These are phyloP conservation scores for Imleria badia DNA, from an alignment of 768 basidiomycete genomes.

Conservation along the genomic window DNA sequence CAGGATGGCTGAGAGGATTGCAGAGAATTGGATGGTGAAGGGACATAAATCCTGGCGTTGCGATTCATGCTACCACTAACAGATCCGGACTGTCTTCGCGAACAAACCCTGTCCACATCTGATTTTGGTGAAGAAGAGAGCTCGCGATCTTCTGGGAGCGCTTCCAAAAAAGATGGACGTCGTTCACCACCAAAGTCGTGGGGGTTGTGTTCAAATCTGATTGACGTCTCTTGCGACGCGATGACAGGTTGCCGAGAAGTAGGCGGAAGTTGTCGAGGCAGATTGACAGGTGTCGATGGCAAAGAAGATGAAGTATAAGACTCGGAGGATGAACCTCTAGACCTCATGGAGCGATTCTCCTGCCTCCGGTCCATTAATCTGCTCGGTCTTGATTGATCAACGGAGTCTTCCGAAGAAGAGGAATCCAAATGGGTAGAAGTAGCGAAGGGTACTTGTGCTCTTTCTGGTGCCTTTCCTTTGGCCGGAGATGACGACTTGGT, in stretches of 20 bases:
- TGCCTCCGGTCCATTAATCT: conserved; percentile 4
- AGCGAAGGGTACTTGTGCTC: not conserved
- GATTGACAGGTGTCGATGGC: conserved; percentile 22
- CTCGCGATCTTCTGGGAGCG: conserved; percentile 54
- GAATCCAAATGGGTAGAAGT: conserved; percentile 19
- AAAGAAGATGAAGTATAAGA: conserved; percentile 28
- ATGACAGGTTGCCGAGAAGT: conserved; percentile 21
- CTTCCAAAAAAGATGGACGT: conserved; percentile 35
- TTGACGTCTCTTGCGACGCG: conserved; percentile 21
- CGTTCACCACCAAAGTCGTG: conserved; percentile 16
- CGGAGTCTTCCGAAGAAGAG: conserved; percentile 27
- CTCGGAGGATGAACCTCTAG: conserved; percentile 25
- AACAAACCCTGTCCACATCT: not conserved
- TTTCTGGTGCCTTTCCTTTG: conserved; percentile 18
- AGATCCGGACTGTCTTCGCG: conserved; percentile 21
- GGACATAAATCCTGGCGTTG: conserved; percentile 18
- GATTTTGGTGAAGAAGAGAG: conserved; percentile 26
- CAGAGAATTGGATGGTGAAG: conserved; percentile 5
- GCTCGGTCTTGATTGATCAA: conserved; percentile 3
- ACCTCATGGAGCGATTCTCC: conserved; percentile 4
- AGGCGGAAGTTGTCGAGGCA: conserved; percentile 16
- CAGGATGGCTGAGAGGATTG: conserved; percentile 10
- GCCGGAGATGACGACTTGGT: conserved; percentile 1
- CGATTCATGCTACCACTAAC: conserved; percentile 15
- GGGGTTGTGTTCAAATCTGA: conserved; percentile 33